phyloP scores from a whole-genome alignment of 2,329 filamentous ascomycete genomes.

The Fusarium praegraminearum region DNA sequence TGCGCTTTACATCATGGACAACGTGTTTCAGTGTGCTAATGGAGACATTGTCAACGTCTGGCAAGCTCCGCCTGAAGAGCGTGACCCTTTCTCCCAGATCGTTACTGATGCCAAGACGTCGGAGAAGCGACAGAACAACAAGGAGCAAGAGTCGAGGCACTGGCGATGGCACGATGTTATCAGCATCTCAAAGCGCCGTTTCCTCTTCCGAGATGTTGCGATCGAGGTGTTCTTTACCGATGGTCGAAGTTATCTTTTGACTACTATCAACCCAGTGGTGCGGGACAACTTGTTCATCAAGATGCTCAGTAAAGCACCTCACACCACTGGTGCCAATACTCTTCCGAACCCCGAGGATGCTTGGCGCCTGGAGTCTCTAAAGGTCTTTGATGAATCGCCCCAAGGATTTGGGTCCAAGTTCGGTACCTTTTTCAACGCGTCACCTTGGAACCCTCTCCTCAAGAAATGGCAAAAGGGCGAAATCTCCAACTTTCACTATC shows the following conservation, averaged over 20 bases:
- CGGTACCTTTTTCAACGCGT: slow-evolving; percentile 89
- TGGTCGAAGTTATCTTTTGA: slow-evolving; percentile 92
- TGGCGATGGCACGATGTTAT: slow-evolving; percentile 97
- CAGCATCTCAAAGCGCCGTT: slow-evolving; percentile 94
- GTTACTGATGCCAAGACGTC: slow-evolving; percentile 75
- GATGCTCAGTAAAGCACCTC: slow-evolving; percentile 82
- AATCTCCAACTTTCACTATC: slow-evolving; percentile 97
- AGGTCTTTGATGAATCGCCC: slow-evolving; percentile 70
- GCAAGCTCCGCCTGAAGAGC: slow-evolving; percentile 91
- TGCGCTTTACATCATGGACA: slow-evolving; percentile 93
- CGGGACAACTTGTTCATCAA: slow-evolving; percentile 86
- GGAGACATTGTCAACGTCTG: slow-evolving; percentile 97
- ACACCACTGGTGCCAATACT: slow-evolving; percentile 76
- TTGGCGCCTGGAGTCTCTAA: slow-evolving; percentile 90
- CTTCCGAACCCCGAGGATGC: slow-evolving; percentile 85
- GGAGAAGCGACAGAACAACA: slow-evolving; percentile 69
- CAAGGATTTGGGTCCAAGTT: slow-evolving; percentile 85
- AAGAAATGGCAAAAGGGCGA: slow-evolving; percentile 93
- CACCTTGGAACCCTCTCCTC: slow-evolving; percentile 84
- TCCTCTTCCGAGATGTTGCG: slow-evolving; percentile 93
- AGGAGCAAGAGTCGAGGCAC: slow-evolving; percentile 84
- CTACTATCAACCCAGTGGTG: slow-evolving; percentile 77
- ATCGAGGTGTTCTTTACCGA: slow-evolving; percentile 99
- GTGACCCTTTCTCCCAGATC: slow-evolving; percentile 94
- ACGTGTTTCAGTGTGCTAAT: slow-evolving; percentile 93